These are phyloP conservation scores for Cyamopsis tetragonoloba DNA, from an alignment of 306 rosid species.

Conservation along the genomic window DNA sequence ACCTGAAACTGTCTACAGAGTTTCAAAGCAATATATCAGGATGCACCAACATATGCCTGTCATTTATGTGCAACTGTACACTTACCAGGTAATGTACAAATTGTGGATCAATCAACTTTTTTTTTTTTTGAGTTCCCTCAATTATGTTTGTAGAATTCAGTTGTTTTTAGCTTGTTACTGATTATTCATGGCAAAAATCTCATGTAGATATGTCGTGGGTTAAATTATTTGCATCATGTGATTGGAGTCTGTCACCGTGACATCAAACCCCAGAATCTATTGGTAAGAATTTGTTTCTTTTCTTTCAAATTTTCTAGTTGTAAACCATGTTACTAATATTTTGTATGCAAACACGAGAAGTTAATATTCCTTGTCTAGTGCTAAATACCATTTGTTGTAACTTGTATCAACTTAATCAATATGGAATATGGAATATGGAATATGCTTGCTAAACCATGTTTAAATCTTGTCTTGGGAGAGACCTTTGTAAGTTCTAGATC, in stretches of 20 bases:
- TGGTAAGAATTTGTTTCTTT: slow-evolving; percentile 46
- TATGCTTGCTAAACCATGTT: neutral
- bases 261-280: slow-evolving; percentile 92
- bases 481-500: neutral
- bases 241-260: slow-evolving; percentile 92
- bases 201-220: slow-evolving; percentile 82
- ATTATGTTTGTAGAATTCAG: neutral
- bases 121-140: neutral
- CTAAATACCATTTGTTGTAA: neutral
- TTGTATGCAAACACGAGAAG: neutral
- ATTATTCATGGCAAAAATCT: neutral
- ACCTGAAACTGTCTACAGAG: slow-evolving; percentile 84
- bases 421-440: neutral
- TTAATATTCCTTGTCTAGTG: neutral
- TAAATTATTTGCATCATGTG: slow-evolving; percentile 84
- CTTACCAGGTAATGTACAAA: slow-evolving; percentile 65
- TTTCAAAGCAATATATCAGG: slow-evolving; percentile 75
- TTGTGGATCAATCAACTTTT: neutral
- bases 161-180: slow-evolving; percentile 10
- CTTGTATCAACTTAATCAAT: neutral
- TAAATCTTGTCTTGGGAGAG: neutral
- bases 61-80: slow-evolving; percentile 67
- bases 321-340: neutral
- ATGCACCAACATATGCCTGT: slow-evolving; percentile 70
- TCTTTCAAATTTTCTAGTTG: neutral